Evolutionary conservation across 169 alveolate species (phyloP).

Genomic region (Eimeria acervulina): DNA sequence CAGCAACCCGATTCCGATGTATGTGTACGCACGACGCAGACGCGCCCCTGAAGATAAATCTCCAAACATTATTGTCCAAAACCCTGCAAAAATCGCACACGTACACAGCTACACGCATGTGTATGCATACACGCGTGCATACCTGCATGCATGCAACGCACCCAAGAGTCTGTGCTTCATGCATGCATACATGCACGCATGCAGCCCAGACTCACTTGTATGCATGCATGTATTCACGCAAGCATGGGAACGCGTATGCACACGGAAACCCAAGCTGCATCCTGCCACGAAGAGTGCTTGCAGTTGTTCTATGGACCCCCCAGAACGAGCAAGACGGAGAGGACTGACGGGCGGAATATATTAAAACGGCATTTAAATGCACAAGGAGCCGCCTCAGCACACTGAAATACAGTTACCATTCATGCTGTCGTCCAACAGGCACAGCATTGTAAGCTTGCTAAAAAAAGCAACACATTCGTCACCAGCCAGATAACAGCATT

Average conservation of each 20-base stretch:
- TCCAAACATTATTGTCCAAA: constrained; percentile 60
- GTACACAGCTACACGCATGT: neutral
- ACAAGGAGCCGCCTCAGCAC: neutral
- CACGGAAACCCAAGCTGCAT: neutral
- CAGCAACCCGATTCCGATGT: constrained; percentile 75
- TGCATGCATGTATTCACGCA: too few species aligned
- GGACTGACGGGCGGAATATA: neutral
- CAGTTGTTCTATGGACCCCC: neutral
- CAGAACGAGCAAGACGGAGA: too few species aligned
- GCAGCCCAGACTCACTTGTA: too few species aligned
- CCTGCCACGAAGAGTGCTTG: neutral
- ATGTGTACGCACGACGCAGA: constrained; percentile 76
- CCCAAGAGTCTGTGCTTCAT: neutral
- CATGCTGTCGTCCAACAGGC: neutral
- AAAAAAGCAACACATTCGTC: too few species aligned
- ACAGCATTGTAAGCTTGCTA: neutral
- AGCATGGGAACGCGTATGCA: too few species aligned
- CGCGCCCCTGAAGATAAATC: constrained; percentile 71
- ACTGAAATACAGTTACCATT: neutral
- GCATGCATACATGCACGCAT: neutral
- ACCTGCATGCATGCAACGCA: neutral
- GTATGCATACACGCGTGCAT: neutral
- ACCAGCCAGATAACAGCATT: too few species aligned
- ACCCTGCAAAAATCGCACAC: constrained; percentile 29
- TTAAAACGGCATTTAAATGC: neutral